Evolutionary conservation across 2,329 filamentous ascomycete genomes (phyloP).

Genomic region (Arthrinium phaeospermum): DNA sequence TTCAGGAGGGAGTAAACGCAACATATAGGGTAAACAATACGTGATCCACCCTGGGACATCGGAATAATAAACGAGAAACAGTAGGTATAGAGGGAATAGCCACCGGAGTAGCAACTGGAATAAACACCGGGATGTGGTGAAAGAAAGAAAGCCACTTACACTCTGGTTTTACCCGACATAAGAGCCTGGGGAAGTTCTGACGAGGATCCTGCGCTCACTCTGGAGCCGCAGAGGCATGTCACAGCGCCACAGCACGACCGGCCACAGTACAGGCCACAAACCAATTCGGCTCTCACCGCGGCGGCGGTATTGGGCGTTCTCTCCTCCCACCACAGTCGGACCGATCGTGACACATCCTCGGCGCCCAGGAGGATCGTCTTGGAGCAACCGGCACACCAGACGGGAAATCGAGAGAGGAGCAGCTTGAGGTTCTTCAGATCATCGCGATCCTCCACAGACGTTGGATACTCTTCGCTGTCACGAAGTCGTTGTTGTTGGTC

Average conservation of each 20-base stretch:
- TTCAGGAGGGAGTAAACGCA: no score
- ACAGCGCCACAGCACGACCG: neutral
- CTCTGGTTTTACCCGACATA: neutral
- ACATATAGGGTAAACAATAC: no score
- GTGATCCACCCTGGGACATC: no score
- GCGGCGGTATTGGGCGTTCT: neutral
- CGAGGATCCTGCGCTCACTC: neutral
- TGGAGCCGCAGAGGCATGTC: neutral
- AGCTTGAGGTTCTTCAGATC: neutral
- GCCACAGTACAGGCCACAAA: constrained; percentile 11
- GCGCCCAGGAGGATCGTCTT: neutral
- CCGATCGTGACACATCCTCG: neutral
- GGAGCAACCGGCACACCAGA: neutral
- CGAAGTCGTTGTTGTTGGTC: neutral
- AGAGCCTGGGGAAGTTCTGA: neutral
- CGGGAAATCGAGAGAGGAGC: neutral
- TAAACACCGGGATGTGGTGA: no score
- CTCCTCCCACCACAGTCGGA: neutral
- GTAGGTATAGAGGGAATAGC: no score
- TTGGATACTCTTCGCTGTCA: neutral
- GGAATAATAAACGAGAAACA: no score
- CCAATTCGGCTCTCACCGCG: neutral
- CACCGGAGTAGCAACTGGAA: no score
- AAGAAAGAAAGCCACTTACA: neutral
- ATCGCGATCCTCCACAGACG: neutral